Conservation (phyloP, 2,329 filamentous ascomycete genomes). For the Zopfia rhizophila region DNA sequence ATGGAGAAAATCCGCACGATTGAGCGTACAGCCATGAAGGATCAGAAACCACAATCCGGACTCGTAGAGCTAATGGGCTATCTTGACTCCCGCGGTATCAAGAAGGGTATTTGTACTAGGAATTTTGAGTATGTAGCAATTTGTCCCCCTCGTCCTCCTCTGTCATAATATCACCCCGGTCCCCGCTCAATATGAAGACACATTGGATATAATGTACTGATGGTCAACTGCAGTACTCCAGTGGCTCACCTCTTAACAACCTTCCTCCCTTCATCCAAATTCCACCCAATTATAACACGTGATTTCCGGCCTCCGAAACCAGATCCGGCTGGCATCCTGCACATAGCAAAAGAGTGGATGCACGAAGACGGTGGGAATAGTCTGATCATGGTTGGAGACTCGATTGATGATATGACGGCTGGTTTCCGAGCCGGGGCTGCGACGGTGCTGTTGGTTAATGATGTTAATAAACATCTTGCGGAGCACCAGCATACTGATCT, state of each 20-base stretch:
- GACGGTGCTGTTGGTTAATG: conserved; percentile 87
- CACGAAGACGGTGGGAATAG: conserved; percentile 55
- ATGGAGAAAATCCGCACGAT: conserved; percentile 80
- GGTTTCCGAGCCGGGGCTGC: conserved; percentile 84
- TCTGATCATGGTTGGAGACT: conserved; percentile 68
- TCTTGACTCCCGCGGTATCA: conserved; percentile 73
- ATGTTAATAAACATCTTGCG: conserved; percentile 77
- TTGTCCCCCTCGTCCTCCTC: not conserved
- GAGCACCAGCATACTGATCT: conserved; percentile 81
- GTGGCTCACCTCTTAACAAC: conserved; percentile 78
- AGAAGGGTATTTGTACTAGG: conserved; percentile 89
- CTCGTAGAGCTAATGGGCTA: conserved; percentile 83
- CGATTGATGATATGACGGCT: conserved; percentile 92
- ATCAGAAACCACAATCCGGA: conserved; percentile 84
- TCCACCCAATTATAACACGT: conserved; percentile 83
- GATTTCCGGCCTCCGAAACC: conserved; percentile 88
- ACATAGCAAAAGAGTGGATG: conserved; percentile 82
- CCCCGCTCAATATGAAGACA: not conserved
- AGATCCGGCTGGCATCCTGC: conserved; percentile 84
- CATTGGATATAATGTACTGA: too few species aligned
- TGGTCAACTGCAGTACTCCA: conserved; percentile 59
- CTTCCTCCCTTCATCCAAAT: conserved; percentile 74
- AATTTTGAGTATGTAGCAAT: conserved; percentile 72
- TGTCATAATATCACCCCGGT: conserved; percentile 6
- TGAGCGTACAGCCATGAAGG: conserved; percentile 81